phyloP scores from a whole-genome alignment of 139 green algal species.

The Chlorella sp. region DNA sequence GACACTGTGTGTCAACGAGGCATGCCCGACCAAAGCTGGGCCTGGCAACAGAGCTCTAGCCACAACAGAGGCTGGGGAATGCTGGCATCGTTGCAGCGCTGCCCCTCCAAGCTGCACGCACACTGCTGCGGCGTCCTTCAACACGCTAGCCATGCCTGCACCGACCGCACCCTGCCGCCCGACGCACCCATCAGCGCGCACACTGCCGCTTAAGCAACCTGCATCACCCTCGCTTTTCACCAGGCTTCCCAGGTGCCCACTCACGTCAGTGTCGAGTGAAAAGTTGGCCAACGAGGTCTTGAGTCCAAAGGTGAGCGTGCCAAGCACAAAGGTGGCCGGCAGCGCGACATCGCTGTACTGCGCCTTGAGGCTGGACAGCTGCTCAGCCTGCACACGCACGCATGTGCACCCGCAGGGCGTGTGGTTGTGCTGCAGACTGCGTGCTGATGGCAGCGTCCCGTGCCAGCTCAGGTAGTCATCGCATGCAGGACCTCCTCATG shows the following conservation, averaged over 20 bases:
- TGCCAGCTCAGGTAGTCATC: too few species aligned
- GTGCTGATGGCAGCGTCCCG: too few species aligned
- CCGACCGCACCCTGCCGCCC: not conserved
- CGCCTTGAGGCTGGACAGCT: too few species aligned
- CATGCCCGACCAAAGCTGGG: too few species aligned
- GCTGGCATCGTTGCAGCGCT: not conserved
- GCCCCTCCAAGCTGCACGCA: not conserved
- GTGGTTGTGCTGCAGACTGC: too few species aligned
- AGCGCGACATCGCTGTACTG: not conserved
- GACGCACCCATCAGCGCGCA: too few species aligned
- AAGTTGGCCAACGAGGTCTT: not conserved
- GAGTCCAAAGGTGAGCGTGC: not conserved
- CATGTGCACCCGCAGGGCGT: too few species aligned
- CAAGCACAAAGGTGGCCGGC: not conserved
- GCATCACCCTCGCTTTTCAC: not conserved
- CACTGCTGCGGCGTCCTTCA: not conserved
- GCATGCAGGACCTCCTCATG: too few species aligned
- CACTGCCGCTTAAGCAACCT: too few species aligned
- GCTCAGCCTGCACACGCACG: too few species aligned
- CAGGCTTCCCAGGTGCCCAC: not conserved
- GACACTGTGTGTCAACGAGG: too few species aligned
- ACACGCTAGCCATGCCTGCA: not conserved
- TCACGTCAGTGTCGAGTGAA: not conserved
- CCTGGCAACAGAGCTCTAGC: not conserved
- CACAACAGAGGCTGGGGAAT: not conserved